phyloP scores from a whole-genome alignment of 2,329 filamentous ascomycete genomes.

The Fusarium hostae region DNA sequence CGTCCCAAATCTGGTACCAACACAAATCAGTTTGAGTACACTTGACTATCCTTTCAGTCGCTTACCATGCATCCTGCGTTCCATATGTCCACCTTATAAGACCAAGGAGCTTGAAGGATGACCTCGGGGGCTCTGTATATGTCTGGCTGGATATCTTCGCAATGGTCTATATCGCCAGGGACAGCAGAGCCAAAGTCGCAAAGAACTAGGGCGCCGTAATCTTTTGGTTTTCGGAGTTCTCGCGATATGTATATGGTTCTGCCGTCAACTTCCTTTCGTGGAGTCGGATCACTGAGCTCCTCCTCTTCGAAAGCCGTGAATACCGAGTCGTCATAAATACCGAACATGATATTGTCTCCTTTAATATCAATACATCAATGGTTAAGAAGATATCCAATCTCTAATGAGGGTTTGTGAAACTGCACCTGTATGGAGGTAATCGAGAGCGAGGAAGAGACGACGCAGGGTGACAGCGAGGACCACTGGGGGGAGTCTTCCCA shows the following conservation, averaged over 20 bases:
- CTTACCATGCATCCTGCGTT: conserved; percentile 62
- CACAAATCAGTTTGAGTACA: background rate
- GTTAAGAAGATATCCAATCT: rapidly evolving
- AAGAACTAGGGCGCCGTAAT: conserved; percentile 51
- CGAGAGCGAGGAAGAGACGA: conserved; percentile 55
- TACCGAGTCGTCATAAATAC: conserved; percentile 53
- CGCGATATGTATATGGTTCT: conserved; percentile 57
- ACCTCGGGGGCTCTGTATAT: conserved; percentile 59
- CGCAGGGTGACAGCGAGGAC: conserved; percentile 52
- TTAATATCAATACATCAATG: conserved; percentile 54
- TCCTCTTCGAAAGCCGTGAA: conserved; percentile 52
- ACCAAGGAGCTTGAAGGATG: conserved; percentile 58
- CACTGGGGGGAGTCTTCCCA: conserved; percentile 48
- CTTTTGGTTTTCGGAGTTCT: conserved; percentile 49
- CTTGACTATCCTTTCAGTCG: background rate
- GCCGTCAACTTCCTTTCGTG: conserved; percentile 55
- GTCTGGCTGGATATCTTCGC: conserved; percentile 53
- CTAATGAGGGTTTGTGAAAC: rapidly evolving
- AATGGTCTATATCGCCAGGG: conserved; percentile 46
- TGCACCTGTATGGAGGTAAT: conserved; percentile 58
- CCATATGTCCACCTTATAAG: conserved; percentile 62
- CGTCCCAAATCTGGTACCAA: conserved; percentile 56
- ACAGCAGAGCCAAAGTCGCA: conserved; percentile 63
- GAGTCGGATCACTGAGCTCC: conserved; percentile 53
- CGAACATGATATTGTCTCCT: conserved; percentile 59